Base-by-base conservation (phyloP, 1,284 basidiomycete genomes). In the Vanrija pseudolonga region DNA sequence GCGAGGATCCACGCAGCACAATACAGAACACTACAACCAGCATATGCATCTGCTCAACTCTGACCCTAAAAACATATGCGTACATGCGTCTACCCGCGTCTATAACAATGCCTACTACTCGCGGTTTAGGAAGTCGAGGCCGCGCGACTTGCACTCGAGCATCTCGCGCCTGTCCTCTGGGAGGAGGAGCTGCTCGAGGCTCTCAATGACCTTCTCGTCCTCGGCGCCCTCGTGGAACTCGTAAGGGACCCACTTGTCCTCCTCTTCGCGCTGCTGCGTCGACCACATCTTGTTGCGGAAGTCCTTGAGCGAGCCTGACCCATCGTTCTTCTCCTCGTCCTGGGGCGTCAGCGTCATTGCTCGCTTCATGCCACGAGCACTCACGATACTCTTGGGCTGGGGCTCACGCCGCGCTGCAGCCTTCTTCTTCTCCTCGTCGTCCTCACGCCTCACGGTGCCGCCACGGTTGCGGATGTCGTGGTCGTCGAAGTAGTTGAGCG, bases 281-380 rank as follows among this genome's bases (percentile, higher is more conserved):
- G 63, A 56, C 67, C 70, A 72, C 69, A 76, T 72, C 58, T 73
- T 73, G 50, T 69, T 67, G 40, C 75, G 62, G 57, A 77, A 76
- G 56, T 76, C 72, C 46, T 72, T 71, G 54, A 76, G 70, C 4
- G 65, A 65, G 8, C 75, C 75, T 19, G 62, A 65, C 9, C 74
- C 74, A 55, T 76, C 75, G 47, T 69, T 70, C 23, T 71, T 63
- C 23, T 71, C 67, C 50, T 73, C 70, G 50, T 72, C 65, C 51
- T 53, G 53, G 12, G 22, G 23, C 17, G 36, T 41, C 45, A 46
- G 45, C 14, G 32, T 14, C 8, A 17, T 19, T 11, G 48, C 17
- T 14, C 3, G 8, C 17, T 15, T 1, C 5, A 6, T 22, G 42
- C 51, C 37, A 44, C 41, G 18, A 11, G 7, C 47, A 40, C 51